phyloP scores from a whole-genome alignment of 2,329 filamentous ascomycete genomes.

The Ilyonectria destructans region DNA sequence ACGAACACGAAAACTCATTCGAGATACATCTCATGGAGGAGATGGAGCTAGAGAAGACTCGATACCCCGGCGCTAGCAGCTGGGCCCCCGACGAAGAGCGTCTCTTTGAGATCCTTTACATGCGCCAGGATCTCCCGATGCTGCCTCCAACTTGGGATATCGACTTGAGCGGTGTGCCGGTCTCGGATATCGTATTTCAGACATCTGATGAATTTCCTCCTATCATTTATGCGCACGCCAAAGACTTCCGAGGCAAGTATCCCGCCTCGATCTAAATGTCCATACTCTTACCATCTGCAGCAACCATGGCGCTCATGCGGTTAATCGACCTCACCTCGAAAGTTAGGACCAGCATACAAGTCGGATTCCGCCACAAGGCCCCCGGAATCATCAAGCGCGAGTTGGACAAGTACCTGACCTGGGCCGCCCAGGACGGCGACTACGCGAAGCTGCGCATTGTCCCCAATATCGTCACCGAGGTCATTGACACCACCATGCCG shows the following conservation, averaged over 20 bases:
- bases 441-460: slow-evolving; percentile 55
- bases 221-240: slow-evolving; percentile 57
- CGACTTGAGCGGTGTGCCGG: slow-evolving; percentile 59
- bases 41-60: slow-evolving; percentile 62
- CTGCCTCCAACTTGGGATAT: slow-evolving; percentile 59
- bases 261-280: background rate
- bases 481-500: slow-evolving; percentile 52
- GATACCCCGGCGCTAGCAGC: slow-evolving; percentile 61
- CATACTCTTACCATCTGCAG: slow-evolving; percentile 48
- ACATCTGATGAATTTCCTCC: slow-evolving; percentile 52
- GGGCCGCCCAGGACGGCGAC: slow-evolving; percentile 61
- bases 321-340: slow-evolving; percentile 59
- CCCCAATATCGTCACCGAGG: slow-evolving; percentile 59
- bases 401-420: slow-evolving; percentile 56
- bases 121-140: slow-evolving; percentile 60
- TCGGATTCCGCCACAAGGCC: slow-evolving; percentile 53
- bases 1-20: slow-evolving; percentile 29
- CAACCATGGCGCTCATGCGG: slow-evolving; percentile 57
- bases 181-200: slow-evolving; percentile 57
- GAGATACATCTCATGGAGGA: slow-evolving; percentile 48
- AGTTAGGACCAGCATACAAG: slow-evolving; percentile 56
- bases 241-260: slow-evolving; percentile 57
- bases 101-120: slow-evolving; percentile 61
- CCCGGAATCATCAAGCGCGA: slow-evolving; percentile 54
- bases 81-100: slow-evolving; percentile 68